phyloP scores from a whole-genome alignment of 805 yeast genomes.

The Candida anglica region DNA sequence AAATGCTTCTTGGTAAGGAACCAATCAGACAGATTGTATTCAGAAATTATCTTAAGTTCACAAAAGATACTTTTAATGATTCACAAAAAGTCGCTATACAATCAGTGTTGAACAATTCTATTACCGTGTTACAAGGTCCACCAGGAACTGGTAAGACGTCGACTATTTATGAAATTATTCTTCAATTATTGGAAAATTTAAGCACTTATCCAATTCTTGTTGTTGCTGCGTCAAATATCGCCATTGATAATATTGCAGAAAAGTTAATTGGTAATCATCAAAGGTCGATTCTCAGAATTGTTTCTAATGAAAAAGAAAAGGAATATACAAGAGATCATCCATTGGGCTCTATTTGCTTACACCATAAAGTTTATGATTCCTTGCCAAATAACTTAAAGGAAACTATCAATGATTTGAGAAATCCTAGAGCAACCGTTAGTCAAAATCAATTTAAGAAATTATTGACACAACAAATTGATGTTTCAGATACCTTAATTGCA shows the following conservation, averaged over 20 bases:
- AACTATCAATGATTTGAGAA: conserved; percentile 38
- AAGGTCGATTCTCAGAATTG: conserved; percentile 52
- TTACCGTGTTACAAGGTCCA: conserved; percentile 47
- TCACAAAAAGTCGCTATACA: conserved; percentile 58
- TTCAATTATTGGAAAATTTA: conserved; percentile 52
- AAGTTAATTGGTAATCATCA: conserved; percentile 51
- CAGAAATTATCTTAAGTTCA: conserved; percentile 48
- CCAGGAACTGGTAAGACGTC: conserved; percentile 65
- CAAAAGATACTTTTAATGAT: conserved; percentile 48
- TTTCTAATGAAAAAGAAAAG: conserved; percentile 55
- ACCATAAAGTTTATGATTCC: conserved; percentile 51
- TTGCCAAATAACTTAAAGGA: conserved; percentile 44
- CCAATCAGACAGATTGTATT: conserved; percentile 55
- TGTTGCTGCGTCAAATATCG: conserved; percentile 74
- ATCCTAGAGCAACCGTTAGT: conserved; percentile 39
- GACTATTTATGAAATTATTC: conserved; percentile 39
- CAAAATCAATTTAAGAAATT: conserved; percentile 49
- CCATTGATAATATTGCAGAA: conserved; percentile 74
- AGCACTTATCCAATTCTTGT: conserved; percentile 62
- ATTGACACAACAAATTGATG: conserved; percentile 38
- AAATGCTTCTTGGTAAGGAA: conserved; percentile 52
- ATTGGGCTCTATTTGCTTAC: conserved; percentile 57
- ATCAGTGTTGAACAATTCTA: conserved; percentile 47
- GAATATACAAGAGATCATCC: conserved; percentile 59
- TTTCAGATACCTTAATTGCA: conserved; percentile 47